These are phyloP conservation scores for Styphnolobium japonicum DNA, from an alignment of 306 rosid genomes.

Conservation along the genomic window DNA sequence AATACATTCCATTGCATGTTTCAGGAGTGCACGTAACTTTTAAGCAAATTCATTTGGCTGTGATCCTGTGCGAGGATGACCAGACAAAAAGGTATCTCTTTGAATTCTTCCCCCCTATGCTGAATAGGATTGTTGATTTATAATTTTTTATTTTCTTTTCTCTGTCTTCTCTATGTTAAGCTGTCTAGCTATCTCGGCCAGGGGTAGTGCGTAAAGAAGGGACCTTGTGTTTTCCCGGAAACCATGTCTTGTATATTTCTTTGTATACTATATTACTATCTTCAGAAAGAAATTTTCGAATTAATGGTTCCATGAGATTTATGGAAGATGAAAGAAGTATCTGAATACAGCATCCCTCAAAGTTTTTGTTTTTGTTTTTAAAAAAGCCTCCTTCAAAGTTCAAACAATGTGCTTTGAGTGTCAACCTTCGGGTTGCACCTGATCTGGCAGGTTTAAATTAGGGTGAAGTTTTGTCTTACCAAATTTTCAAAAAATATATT, in stretches of 20 bases:
- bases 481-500: too few relatives aligned
- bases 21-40: conserved; percentile 38
- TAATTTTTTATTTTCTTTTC: neutral
- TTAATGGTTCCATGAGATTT: too few relatives aligned
- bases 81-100: conserved; percentile 2
- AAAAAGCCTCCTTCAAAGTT: neutral
- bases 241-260: conserved; percentile 38
- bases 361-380: too few relatives aligned
- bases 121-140: conserved; percentile 29
- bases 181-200: conserved; percentile 5
- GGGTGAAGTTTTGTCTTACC: neutral
- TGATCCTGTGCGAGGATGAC: conserved; percentile 11
- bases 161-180: neutral
- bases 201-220: conserved; percentile 41
- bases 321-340: neutral
- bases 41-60: conserved; percentile 8
- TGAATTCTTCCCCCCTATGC: neutral
- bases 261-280: neutral
- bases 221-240: conserved; percentile 30
- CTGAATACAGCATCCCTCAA: neutral
- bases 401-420: neutral
- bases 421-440: neutral
- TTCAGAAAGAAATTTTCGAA: conserved; percentile 14
- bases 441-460: neutral
- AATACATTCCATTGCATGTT: neutral